A percentile compares a stretch with the other conserved stretches of the same genome.
Conservation (phyloP, 345 rosid species). For the Stellera chamaejasme region DNA sequence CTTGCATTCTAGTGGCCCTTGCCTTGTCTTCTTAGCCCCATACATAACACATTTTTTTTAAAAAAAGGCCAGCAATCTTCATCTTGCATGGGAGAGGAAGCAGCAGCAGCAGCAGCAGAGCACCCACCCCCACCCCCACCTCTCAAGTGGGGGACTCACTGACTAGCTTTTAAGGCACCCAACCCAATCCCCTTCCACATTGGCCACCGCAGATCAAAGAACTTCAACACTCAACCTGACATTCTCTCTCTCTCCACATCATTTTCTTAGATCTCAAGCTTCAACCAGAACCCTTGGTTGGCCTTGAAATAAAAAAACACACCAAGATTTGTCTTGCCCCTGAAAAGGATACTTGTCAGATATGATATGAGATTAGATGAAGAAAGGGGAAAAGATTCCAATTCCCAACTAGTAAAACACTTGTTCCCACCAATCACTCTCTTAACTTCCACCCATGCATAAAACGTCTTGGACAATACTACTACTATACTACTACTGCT, state of each 20-base stretch:
- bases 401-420: conserved; percentile 29
- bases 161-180: conserved; percentile 21
- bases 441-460: conserved; percentile 32
- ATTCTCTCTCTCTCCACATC: background rate
- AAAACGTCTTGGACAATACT: conserved; percentile 14
- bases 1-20: conserved; percentile 8
- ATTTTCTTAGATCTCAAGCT: background rate
- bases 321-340: background rate
- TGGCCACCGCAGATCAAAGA: conserved; percentile 20
- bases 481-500: background rate
- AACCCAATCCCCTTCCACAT: conserved; percentile 23
- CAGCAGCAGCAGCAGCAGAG: background rate
- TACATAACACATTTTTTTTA: conserved; percentile 18
- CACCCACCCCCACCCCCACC: too few species aligned
- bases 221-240: conserved; percentile 22
- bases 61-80: conserved; percentile 15
- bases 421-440: conserved; percentile 35
- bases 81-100: conserved; percentile 10
- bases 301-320: background rate
- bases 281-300: background rate
- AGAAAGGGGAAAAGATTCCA: conserved; percentile 15
- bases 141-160: conserved; percentile 27
- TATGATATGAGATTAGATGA: background rate
- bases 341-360: conserved; percentile 12
- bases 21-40: conserved; percentile 11